Evolutionary conservation across 441 rosid species (phyloP).

Genomic region (Aquilaria agallochum): DNA sequence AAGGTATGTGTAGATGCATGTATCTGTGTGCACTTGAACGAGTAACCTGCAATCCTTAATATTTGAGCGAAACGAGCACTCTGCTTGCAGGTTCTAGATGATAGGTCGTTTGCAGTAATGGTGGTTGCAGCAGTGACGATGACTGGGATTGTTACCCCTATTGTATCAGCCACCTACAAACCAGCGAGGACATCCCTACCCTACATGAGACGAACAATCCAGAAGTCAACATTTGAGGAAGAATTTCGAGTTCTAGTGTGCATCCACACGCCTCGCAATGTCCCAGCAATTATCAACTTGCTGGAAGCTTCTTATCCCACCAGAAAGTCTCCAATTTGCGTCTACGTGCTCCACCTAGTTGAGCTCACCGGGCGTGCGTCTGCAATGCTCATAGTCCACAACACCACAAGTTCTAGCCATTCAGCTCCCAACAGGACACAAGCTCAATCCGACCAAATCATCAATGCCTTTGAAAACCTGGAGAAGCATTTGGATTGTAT

Average conservation of each 20-base stretch:
- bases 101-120: conserved; percentile 67
- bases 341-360: conserved; percentile 78
- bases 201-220: conserved; percentile 62
- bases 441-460: conserved; percentile 84
- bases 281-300: conserved; percentile 75
- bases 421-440: conserved; percentile 67
- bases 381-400: conserved; percentile 90
- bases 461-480: conserved; percentile 70
- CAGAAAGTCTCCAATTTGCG: conserved; percentile 51
- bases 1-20: conserved; percentile 31
- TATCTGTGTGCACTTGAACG: too few species aligned
- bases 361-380: conserved; percentile 90
- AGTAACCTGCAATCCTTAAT: too few species aligned
- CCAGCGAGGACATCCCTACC: conserved; percentile 60
- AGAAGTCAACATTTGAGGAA: conserved; percentile 54
- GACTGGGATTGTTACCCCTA: conserved; percentile 67
- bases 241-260: conserved; percentile 68
- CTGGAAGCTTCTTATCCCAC: conserved; percentile 72
- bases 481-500: conserved; percentile 54
- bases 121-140: conserved; percentile 64
- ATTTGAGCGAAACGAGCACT: neutral
- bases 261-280: conserved; percentile 74
- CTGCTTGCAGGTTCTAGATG: conserved; percentile 56
- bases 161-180: conserved; percentile 44
- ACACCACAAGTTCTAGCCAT: conserved; percentile 54